Evolutionary conservation across 768 basidiomycete genomes (phyloP).

Genomic region (Suillus discolor): DNA sequence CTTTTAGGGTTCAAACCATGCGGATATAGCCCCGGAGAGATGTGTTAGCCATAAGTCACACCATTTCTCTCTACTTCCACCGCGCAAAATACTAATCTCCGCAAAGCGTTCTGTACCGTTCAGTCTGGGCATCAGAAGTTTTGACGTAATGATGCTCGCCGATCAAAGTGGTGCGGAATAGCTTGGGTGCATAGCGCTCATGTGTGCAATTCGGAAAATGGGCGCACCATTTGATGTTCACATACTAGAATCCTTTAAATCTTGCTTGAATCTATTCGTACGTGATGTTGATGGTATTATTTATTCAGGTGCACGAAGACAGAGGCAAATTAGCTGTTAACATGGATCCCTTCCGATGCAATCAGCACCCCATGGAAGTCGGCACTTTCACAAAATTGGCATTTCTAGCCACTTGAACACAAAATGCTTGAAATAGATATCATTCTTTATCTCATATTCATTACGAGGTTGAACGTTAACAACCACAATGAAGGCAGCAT

Average conservation of each 20-base stretch:
- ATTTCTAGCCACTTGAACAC: too few relatives aligned
- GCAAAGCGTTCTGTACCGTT: background rate
- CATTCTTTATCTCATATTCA: too few relatives aligned
- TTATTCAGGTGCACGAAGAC: background rate
- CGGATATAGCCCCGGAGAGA: background rate
- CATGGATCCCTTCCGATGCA: too few relatives aligned
- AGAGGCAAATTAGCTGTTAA: too few relatives aligned
- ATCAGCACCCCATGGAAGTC: too few relatives aligned
- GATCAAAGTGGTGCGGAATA: background rate
- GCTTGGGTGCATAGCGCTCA: background rate
- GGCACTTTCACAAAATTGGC: too few relatives aligned
- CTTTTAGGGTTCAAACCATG: background rate
- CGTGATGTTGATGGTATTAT: too few relatives aligned
- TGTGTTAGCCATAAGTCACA: too few relatives aligned
- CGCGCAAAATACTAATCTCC: background rate
- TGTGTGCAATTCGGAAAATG: background rate
- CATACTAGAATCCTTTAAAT: background rate
- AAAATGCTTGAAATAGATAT: too few relatives aligned
- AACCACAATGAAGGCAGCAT: too few relatives aligned
- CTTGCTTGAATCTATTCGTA: background rate
- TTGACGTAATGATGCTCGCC: background rate
- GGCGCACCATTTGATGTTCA: background rate
- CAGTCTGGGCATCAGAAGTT: too few relatives aligned
- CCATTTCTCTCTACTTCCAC: background rate
- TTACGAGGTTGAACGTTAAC: too few relatives aligned